Evolutionary conservation across 352 stramenopile species (phyloP).

Genomic region (Globisporangium polare): DNA sequence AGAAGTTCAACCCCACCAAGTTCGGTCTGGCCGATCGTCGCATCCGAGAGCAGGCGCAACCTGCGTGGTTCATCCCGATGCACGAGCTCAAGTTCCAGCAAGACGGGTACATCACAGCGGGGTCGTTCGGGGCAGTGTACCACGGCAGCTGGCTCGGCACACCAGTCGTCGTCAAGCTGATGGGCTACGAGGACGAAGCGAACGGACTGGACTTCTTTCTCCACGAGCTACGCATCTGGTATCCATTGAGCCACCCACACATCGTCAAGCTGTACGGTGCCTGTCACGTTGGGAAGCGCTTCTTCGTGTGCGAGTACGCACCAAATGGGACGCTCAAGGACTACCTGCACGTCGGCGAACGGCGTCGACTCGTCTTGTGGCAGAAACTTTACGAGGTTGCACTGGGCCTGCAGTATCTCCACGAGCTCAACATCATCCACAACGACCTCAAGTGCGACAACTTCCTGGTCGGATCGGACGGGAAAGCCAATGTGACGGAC

Average conservation of each 20-base stretch:
- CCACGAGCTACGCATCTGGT: slow-evolving; percentile 20
- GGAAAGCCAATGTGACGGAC: slow-evolving; percentile 17
- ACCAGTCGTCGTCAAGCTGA: slow-evolving; percentile 11
- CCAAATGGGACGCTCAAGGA: slow-evolving; percentile 15
- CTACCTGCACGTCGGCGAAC: neutral
- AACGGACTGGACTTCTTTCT: slow-evolving; percentile 10
- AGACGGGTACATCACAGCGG: slow-evolving; percentile 11
- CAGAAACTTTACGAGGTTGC: slow-evolving; percentile 19
- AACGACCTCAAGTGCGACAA: slow-evolving; percentile 63
- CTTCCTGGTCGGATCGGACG: slow-evolving; percentile 49
- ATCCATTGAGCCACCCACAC: slow-evolving; percentile 20
- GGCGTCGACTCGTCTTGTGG: neutral
- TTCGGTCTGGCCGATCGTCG: slow-evolving; percentile 8
- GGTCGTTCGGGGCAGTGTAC: slow-evolving; percentile 21
- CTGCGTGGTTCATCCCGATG: slow-evolving; percentile 16
- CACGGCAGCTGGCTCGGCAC: slow-evolving; percentile 18
- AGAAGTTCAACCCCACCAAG: slow-evolving; percentile 11
- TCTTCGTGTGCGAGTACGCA: slow-evolving; percentile 21
- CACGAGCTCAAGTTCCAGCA: slow-evolving; percentile 14
- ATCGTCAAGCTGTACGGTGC: slow-evolving; percentile 22
- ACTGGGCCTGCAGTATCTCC: slow-evolving; percentile 45
- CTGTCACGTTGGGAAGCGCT: slow-evolving; percentile 21
- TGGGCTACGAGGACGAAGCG: slow-evolving; percentile 14
- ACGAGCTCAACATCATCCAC: slow-evolving; percentile 46
- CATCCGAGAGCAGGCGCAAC: slow-evolving; percentile 6